Percentiles rank a stretch among this genome's conserved stretches.
Evolutionary conservation across 805 yeast genomes (phyloP).

Genomic region (Yarrowia yakushimensis): DNA sequence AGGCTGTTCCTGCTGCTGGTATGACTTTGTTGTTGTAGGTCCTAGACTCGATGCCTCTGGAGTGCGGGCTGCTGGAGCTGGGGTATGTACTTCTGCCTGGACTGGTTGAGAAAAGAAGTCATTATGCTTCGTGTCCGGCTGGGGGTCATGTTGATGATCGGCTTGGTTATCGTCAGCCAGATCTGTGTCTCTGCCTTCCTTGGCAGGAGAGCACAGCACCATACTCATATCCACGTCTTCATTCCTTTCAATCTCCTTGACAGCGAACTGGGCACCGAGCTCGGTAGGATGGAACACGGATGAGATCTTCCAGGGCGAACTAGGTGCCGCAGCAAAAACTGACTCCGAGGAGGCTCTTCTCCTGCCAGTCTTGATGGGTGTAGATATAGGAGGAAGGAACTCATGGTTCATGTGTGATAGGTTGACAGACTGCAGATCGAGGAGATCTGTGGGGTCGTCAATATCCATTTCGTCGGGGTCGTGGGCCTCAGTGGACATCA

Average conservation of each 20-base stretch:
- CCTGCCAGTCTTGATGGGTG: neutral
- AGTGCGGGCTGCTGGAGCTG: neutral
- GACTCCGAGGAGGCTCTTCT: neutral
- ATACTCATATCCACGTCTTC: slow-evolving; percentile 18
- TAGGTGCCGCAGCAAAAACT: neutral
- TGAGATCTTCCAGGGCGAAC: slow-evolving; percentile 4
- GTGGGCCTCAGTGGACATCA: neutral
- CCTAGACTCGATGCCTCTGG: neutral
- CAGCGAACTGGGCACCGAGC: slow-evolving; percentile 18
- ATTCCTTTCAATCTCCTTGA: slow-evolving; percentile 8
- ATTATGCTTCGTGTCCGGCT: neutral
- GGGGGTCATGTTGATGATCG: neutral
- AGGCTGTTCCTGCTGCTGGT: neutral
- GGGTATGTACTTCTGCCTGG: neutral
- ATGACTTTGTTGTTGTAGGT: neutral
- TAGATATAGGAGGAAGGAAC: neutral
- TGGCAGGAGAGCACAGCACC: slow-evolving; percentile 5
- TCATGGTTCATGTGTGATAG: neutral
- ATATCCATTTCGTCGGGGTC: slow-evolving; percentile 17
- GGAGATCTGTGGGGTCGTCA: slow-evolving; percentile 6
- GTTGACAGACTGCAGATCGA: neutral
- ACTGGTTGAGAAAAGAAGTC: neutral
- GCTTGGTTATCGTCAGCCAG: neutral
- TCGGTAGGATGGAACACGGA: slow-evolving; percentile 18
- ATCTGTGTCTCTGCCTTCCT: neutral